Percentiles rank a stretch among this genome's conserved stretches.
Conservation (phyloP, 78 protist genomes). For the Dictyostelium capitatum region DNA sequence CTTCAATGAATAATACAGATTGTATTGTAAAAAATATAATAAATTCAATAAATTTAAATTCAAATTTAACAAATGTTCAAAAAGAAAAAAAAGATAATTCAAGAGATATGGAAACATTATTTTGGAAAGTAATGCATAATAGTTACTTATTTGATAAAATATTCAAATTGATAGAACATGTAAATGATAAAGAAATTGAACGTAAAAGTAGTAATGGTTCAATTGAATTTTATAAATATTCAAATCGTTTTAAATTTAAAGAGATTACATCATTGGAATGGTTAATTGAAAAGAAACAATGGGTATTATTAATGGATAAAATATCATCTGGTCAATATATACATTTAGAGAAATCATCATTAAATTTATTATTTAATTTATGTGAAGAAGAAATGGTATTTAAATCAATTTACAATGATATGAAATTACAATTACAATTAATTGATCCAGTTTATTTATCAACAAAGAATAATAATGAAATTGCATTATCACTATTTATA, state of each 20-base stretch:
- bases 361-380: not conserved
- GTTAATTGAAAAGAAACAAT: not conserved
- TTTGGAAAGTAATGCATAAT: not conserved
- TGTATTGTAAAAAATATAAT: too few species aligned
- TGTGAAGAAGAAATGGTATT: not conserved
- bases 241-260: not conserved
- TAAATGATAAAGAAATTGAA: not conserved
- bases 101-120: not conserved
- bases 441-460: not conserved
- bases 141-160: not conserved
- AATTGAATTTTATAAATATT: not conserved
- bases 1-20: too few species aligned
- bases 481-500: not conserved
- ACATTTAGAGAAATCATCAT: conserved; percentile 1
- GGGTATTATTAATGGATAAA: not conserved
- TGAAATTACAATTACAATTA: not conserved
- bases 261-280: not conserved
- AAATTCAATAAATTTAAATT: not conserved
- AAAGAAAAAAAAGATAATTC: not conserved
- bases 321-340: not conserved
- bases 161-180: not conserved
- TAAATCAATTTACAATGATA: not conserved
- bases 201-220: not conserved
- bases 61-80: too few species aligned
- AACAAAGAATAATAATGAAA: not conserved